Evolutionary conservation across 805 yeast genomes (phyloP).

Genomic region (Saturnispora diversa): DNA sequence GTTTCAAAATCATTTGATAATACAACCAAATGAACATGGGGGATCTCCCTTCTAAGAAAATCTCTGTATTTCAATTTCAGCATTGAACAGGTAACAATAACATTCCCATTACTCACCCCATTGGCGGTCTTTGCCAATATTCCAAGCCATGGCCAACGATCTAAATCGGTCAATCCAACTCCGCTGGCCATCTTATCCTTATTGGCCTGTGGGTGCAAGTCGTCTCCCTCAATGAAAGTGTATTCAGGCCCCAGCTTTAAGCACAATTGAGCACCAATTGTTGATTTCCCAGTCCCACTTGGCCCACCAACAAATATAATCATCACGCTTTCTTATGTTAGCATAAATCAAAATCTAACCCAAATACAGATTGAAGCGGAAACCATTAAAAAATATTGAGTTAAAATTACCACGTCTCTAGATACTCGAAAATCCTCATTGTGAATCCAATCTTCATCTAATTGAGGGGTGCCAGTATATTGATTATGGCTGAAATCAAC

Average conservation of each 20-base stretch:
- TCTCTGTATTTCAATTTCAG: constrained; percentile 70
- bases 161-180: constrained; percentile 77
- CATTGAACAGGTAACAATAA: constrained; percentile 78
- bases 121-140: constrained; percentile 37
- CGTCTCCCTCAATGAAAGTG: constrained; percentile 75
- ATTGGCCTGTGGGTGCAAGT: constrained; percentile 60
- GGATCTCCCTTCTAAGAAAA: constrained; percentile 36
- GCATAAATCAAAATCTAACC: neutral
- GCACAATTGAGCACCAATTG: constrained; percentile 52
- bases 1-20: constrained; percentile 57
- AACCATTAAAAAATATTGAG: too few species aligned
- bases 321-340: too few species aligned
- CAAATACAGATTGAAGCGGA: neutral
- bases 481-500: neutral
- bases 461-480: too few species aligned
- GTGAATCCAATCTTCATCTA: too few species aligned
- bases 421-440: too few species aligned
- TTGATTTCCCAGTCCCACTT: constrained; percentile 91
- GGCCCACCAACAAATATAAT: constrained; percentile 77
- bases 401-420: too few species aligned
- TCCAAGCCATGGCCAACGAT: constrained; percentile 85
- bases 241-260: constrained; percentile 29
- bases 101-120: constrained; percentile 27
- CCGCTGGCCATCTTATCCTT: constrained; percentile 78
- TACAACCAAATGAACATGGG: constrained; percentile 42